phyloP scores from a whole-genome alignment of 768 basidiomycete genomes.

The Butyriboletus loyo region DNA sequence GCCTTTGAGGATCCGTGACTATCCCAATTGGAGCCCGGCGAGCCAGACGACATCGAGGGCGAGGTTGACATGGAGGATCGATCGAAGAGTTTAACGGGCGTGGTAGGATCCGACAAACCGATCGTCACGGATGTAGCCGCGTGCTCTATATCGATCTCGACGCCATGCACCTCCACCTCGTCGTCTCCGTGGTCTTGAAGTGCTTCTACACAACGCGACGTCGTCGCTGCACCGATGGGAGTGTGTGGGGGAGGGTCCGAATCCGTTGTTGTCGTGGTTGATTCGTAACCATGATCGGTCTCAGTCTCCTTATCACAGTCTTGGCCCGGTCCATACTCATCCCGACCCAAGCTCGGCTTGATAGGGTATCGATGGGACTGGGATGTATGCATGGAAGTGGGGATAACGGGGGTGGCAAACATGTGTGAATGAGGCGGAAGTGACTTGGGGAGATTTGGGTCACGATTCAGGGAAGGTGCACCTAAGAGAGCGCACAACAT shows the following conservation, averaged over 20 bases:
- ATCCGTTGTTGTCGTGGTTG: slow-evolving; percentile 26
- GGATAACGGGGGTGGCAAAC: neutral
- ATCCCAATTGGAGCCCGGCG: neutral
- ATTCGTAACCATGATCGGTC: slow-evolving; percentile 26
- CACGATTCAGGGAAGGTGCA: slow-evolving; percentile 11
- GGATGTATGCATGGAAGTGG: neutral
- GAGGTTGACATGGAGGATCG: slow-evolving; percentile 10
- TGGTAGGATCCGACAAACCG: slow-evolving; percentile 12
- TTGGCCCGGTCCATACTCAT: slow-evolving; percentile 2
- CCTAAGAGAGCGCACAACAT: slow-evolving; percentile 9
- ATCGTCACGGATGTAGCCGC: neutral
- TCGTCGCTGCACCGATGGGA: slow-evolving; percentile 15
- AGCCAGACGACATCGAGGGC: neutral
- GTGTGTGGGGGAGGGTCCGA: slow-evolving; percentile 27
- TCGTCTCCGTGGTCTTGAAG: slow-evolving; percentile 14
- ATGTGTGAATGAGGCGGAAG: slow-evolving; percentile 3
- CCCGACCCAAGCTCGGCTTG: slow-evolving; percentile 2
- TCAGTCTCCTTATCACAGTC: slow-evolving; percentile 21
- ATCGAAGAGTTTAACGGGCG: slow-evolving; percentile 15
- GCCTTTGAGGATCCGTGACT: slow-evolving; percentile 6
- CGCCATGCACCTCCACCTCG: slow-evolving; percentile 1
- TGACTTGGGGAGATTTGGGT: slow-evolving; percentile 6
- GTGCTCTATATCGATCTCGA: slow-evolving; percentile 6
- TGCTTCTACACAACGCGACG: slow-evolving; percentile 2
- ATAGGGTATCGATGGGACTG: slow-evolving; percentile 1